These are phyloP conservation scores for Sporothrix globosa DNA, from an alignment of 2,329 filamentous ascomycete species.

Conservation along the genomic window DNA sequence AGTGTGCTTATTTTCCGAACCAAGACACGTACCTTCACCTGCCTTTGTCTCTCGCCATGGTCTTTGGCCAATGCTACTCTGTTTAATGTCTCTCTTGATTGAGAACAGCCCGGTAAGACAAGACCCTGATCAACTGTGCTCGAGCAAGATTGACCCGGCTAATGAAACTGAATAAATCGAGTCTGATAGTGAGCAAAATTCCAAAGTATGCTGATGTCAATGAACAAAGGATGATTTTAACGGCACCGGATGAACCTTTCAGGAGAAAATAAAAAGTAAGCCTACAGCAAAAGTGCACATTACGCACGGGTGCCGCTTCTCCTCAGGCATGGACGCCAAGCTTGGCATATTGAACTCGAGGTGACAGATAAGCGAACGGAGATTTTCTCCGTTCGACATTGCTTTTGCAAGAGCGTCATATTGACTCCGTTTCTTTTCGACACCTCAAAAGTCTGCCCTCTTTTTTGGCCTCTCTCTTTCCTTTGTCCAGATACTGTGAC, in stretches of 20 bases:
- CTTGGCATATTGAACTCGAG: background rate
- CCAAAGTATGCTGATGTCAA: background rate
- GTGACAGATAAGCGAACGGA: background rate
- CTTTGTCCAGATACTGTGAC: background rate
- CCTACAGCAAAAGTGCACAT: too few species aligned
- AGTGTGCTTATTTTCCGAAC: slow-evolving; percentile 18
- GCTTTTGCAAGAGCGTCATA: background rate
- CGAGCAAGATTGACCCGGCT: background rate
- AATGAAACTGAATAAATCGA: background rate
- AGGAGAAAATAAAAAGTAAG: background rate
- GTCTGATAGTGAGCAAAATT: background rate
- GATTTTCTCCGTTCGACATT: background rate
- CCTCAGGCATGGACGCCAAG: background rate
- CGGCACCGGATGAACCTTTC: background rate
- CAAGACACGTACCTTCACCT: slow-evolving; percentile 14
- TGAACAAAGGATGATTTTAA: background rate
- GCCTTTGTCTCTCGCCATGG: background rate
- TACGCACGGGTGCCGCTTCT: background rate
- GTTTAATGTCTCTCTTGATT: background rate
- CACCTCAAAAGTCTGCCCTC: background rate
- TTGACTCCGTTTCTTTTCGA: background rate
- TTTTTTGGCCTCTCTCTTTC: background rate
- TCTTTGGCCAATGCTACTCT: background rate
- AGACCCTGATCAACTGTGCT: slow-evolving; percentile 22
- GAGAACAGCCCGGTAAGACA: background rate